Percentiles rank a stretch among this genome's conserved stretches.
phyloP scores from a whole-genome alignment of 2,329 filamentous ascomycete genomes.

The Botrytis squamosa region DNA sequence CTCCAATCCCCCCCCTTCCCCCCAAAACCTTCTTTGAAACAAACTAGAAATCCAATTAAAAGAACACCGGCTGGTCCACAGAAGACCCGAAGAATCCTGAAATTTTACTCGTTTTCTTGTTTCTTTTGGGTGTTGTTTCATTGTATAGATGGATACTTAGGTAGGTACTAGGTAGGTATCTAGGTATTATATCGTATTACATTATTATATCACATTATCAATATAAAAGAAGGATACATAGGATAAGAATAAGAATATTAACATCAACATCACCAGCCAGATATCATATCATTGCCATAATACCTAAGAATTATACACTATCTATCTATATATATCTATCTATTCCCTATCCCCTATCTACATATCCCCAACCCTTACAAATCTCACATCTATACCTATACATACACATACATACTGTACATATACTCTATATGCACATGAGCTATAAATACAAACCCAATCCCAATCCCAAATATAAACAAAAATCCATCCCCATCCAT shows the following conservation, averaged over 20 bases:
- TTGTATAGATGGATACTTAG: background rate
- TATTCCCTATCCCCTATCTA: too few species aligned
- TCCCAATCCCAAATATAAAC: too few species aligned
- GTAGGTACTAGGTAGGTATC: too few species aligned
- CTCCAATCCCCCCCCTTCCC: too few species aligned
- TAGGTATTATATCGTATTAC: too few species aligned
- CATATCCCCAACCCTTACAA: too few species aligned
- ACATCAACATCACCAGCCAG: background rate
- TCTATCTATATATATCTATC: too few species aligned
- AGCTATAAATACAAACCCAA: too few species aligned
- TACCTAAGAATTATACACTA: background rate
- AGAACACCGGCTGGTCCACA: background rate
- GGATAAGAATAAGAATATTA: too few species aligned
- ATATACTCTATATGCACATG: too few species aligned
- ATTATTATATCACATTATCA: background rate
- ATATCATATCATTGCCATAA: background rate
- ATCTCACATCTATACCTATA: too few species aligned
- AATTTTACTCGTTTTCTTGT: background rate
- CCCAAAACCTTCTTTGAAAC: background rate
- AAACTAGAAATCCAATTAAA: background rate
- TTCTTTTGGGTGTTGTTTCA: background rate
- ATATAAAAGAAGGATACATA: background rate
- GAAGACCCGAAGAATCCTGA: slow-evolving; percentile 1
- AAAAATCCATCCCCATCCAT: background rate
- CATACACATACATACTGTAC: too few species aligned